Percentiles rank a stretch among this genome's conserved stretches.
Conservation (phyloP, 768 basidiomycete genomes). For the Strobilomyces dryophilus region DNA sequence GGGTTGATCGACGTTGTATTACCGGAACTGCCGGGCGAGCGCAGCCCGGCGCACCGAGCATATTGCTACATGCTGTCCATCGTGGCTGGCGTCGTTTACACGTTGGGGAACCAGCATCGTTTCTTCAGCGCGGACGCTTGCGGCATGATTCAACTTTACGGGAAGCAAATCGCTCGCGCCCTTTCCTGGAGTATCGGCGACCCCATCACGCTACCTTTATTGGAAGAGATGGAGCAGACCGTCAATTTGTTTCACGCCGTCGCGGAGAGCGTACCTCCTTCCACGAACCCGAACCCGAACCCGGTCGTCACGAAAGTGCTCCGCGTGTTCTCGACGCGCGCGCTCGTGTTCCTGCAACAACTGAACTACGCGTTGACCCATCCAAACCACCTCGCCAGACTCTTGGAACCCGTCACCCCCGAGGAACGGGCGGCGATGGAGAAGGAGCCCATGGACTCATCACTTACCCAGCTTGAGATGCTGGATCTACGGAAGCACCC, state of each 20-base stretch:
- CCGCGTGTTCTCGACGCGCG: conserved; percentile 61
- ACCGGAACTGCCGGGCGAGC: conserved; percentile 68
- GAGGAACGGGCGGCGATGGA: conserved; percentile 73
- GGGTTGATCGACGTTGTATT: conserved; percentile 66
- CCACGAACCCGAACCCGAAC: conserved; percentile 14
- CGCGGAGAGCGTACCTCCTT: conserved; percentile 41
- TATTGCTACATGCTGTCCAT: conserved; percentile 86
- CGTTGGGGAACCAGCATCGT: conserved; percentile 61
- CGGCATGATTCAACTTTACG: conserved; percentile 81
- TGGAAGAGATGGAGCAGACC: conserved; percentile 83
- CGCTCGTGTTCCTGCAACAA: conserved; percentile 75
- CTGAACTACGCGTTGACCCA: conserved; percentile 89
- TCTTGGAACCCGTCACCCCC: conserved; percentile 73
- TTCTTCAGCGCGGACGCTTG: conserved; percentile 84
- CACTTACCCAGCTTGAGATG: conserved; percentile 39
- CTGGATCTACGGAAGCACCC: conserved; percentile 68
- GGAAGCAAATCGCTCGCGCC: conserved; percentile 71
- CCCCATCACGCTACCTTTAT: conserved; percentile 64
- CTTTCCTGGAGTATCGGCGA: conserved; percentile 82
- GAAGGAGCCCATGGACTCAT: conserved; percentile 44
- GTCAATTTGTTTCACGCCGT: conserved; percentile 76
- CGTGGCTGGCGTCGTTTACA: conserved; percentile 63
- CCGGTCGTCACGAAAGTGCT: conserved; percentile 62
- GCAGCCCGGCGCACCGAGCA: conserved; percentile 72
- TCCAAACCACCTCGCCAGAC: conserved; percentile 80